Conservation (phyloP, 1,284 basidiomycete genomes). For the Heterobasidion occidentale region DNA sequence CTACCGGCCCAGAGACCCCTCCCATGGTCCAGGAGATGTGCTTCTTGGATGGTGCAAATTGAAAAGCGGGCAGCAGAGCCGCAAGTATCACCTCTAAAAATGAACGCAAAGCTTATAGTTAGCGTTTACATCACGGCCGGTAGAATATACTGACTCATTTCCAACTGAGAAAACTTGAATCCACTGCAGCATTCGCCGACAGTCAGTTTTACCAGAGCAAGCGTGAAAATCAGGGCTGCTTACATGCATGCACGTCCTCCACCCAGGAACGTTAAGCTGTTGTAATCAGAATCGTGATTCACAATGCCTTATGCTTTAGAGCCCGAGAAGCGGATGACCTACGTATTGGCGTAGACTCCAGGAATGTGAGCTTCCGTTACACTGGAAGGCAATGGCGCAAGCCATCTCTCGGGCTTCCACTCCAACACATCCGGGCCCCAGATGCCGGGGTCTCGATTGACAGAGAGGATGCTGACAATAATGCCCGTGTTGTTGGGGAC, state of each 20-base stretch:
- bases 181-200: background rate
- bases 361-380: constrained; percentile 1
- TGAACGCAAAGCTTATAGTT: too few relatives aligned
- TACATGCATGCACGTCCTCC: constrained; percentile 3
- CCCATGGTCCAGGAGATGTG: background rate
- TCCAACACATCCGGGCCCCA: constrained; percentile 2
- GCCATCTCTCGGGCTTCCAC: constrained; percentile 4
- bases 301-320: background rate
- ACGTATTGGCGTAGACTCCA: constrained; percentile 3
- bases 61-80: background rate
- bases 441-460: background rate
- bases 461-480: background rate
- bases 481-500: background rate
- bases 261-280: constrained; percentile 7
- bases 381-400: background rate
- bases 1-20: background rate
- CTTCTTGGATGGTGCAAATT: background rate
- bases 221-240: background rate
- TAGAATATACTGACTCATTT: background rate
- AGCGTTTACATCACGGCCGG: background rate
- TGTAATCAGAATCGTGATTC: background rate
- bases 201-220: background rate
- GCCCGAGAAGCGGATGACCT: background rate
- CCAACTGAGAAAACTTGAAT: constrained; percentile 2
- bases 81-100: background rate